Evolutionary conservation across 129 eudicot genomes (phyloP), one percentile per base, ranked within the genome.

Genomic region (Sambucus nigra): DNA sequence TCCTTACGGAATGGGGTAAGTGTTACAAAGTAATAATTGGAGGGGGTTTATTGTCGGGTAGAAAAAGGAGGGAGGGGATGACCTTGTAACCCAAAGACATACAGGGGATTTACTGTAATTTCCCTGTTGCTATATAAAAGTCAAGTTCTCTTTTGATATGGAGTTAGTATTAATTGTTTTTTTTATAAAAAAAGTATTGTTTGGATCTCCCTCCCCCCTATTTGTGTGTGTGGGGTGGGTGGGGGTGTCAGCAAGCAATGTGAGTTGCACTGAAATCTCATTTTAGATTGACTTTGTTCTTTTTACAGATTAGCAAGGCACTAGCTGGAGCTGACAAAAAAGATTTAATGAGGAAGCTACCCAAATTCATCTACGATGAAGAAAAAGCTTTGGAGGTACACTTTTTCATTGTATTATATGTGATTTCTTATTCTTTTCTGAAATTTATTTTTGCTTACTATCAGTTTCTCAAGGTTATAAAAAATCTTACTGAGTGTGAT

Each of bases 351-450:
- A 77, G 69, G 68, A 91, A 85, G 70, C 71, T 85, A 54, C 95
- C 95, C 46, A 79, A 91, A 64, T 91, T 91, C 61, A 81, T 81
- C 20, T 81, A 85, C 40, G 89, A 91, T 49, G 95, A 91, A 69
- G 98, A 91, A 51, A 91, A 91, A 57, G 95, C 81, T 69, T 69
- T 91, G 80, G 94, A 91, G 95, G 98, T 85, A 72, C 53, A 26
- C 11, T 23, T 27, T 55, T 17, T 8, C 42, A 35, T 35, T 35
- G 42, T 8, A 35, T 35, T 35, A 12, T 35, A 7, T 8, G 13
- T 26, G n/a, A 7, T 24, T 1, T 7, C 28, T 15, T 22, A 44
- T 47, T 19, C 23, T 47, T 47, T 47, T 4, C 25, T 5, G 2
- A 5, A 0, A 11, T 40, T 5, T 17, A 45, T 45, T 45, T 16